Evolutionary conservation across 306 rosid species (phyloP), one percentile per base, ranked within the genome.

Genomic region (Begonia masoniana): DNA sequence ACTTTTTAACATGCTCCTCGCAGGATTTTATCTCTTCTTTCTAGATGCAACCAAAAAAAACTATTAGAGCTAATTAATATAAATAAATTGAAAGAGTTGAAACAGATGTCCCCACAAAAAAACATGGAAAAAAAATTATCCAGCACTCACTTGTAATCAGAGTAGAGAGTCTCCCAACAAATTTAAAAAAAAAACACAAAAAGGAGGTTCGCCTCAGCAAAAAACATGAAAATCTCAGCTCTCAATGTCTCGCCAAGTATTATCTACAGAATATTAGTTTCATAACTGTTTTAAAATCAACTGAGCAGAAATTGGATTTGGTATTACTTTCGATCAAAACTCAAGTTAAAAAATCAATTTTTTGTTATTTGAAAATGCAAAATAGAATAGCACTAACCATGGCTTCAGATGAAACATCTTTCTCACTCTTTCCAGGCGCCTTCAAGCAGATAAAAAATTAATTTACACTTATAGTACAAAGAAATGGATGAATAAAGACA

Each of bases 351-450:
- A 43, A 4, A 17, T 15, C 11, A 48, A 13, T 17, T 26, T 17
- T 11, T 17, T 56, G 26, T n/a, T 42, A 12, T 10, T 43, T 55
- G 39, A 31, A 31, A 59, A 43, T 26, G 3, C n/a, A 41, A 10
- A 12, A 6, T 16, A 15, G 12, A 5, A 41, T 13, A 51, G 53
- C 54, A 81, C 96, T 74, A 51, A 88, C 97, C 95, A 82, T 69
- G 85, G 67, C 82, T 73, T 89, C 97, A 54, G 97, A 89, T 48
- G 94, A 87, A 60, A 71, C 64, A 71, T 89, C 95, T 61, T 82
- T 89, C 63, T 85, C 97, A 51, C 70, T 78, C 70, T 85, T 89
- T 49, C 95, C 94, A 14, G 95, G 97, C 72, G 94, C 94, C 97
- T 88, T 68, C 41, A 70, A 58, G 54, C 62, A 68, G 62, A 66